phyloP scores from a whole-genome alignment of 2,329 filamentous ascomycete genomes.

The Apiospora rasikravindrae region DNA sequence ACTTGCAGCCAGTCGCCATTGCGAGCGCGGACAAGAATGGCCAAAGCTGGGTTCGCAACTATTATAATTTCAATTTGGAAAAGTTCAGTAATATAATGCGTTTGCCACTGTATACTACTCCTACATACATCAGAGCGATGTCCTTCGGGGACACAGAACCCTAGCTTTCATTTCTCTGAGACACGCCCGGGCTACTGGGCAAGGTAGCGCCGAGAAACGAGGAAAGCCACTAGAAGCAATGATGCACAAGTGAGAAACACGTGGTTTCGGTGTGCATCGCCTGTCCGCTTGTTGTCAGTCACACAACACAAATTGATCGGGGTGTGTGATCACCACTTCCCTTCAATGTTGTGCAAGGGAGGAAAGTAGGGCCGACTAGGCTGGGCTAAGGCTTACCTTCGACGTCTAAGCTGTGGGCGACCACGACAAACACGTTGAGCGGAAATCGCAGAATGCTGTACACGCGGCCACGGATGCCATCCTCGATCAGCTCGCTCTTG shows the following conservation, averaged over 20 bases:
- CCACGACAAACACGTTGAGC: conserved; percentile 41
- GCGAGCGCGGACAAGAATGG: not conserved
- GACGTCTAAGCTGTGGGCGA: conserved; percentile 49
- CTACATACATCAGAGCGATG: not conserved
- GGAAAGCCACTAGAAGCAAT: conserved; percentile 22
- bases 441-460: conserved; percentile 61
- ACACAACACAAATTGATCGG: not conserved
- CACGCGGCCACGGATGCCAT: conserved; percentile 54
- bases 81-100: not conserved
- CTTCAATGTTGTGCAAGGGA: not conserved
- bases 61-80: not conserved
- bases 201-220: conserved; percentile 19
- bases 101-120: not conserved
- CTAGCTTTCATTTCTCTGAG: not conserved
- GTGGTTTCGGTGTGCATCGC: conserved; percentile 24
- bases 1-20: not conserved
- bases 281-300: conserved; percentile 9
- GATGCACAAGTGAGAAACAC: conserved; percentile 22
- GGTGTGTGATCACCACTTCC: not conserved
- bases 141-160: not conserved
- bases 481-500: conserved; percentile 46
- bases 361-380: not conserved
- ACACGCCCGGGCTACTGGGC: not conserved
- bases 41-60: not conserved
- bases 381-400: conserved; percentile 42